Base-by-base conservation (phyloP, 2,329 filamentous ascomycete genomes). In the Fusarium sp. region DNA sequence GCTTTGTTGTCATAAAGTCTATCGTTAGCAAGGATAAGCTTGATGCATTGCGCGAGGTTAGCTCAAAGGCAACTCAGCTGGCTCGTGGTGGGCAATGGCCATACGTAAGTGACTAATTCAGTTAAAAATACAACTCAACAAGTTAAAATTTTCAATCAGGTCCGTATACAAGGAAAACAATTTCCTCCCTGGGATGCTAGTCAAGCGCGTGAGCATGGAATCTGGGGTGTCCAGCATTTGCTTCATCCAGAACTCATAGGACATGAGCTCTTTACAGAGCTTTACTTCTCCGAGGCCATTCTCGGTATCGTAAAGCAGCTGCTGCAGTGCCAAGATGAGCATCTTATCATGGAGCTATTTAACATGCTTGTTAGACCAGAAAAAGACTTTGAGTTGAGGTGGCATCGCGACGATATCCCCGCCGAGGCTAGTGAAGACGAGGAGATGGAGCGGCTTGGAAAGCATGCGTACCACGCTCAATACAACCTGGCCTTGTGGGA, bases 171-270 rank as follows among this genome's bases (percentile, higher is more conserved):
- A 4, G 92, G 92, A 55, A 97, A 97, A 80, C 94, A 97, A 80
- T 97, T 97, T 81, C 94, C 94, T 1, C 94, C 94, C 0, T 97
- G 94, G 94, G 83, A 87, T 6, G 84, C 83, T n/a, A 83, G 84
- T 50, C 81, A 84, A 2, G 83, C 84, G 47, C 81, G 84, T 2
- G 79, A 82, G 4, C 78, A 84, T 52, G 93, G 93, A 21, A 97
- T 97, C 79, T 97, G 94, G 94, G 94, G 93, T 67, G 91, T 97
- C 4, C 94, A 97, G 83, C 92, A 94, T 79, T 85, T 97, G 7
- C 84, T 97, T 74, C 91, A 94, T 78, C 93, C 93, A 0, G 82
- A 85, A 2, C 87, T 95, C 71, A 86, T 89, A 0, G 85, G 87
- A 55, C 84, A 87, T 62, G 78, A 84, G 4, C 77, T 84, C 5